These are phyloP conservation scores for Boletus huronensis DNA, from an alignment of 768 basidiomycete species.

Conservation along the genomic window DNA sequence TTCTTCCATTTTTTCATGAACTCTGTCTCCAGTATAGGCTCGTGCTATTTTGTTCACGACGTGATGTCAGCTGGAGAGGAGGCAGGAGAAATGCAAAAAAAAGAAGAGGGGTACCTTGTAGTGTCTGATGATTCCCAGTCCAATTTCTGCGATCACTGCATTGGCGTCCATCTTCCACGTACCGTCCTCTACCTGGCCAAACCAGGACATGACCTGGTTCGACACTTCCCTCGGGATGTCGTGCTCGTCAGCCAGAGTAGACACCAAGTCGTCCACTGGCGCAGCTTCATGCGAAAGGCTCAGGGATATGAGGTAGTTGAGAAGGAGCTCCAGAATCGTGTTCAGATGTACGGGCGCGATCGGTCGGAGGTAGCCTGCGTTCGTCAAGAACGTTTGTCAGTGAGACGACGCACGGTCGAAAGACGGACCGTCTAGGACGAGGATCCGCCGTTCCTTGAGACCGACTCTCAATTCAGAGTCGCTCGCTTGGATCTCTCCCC, in stretches of 20 bases:
- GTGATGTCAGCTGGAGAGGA: background rate
- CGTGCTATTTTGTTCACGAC: constrained; percentile 41
- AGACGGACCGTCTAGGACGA: constrained; percentile 61
- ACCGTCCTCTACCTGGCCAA: constrained; percentile 56
- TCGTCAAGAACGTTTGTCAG: background rate
- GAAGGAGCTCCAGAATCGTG: constrained; percentile 68
- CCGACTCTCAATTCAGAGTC: constrained; percentile 67
- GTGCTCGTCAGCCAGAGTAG: constrained; percentile 66
- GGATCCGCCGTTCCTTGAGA: constrained; percentile 64
- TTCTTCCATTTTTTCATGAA: constrained; percentile 69
- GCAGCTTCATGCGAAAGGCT: constrained; percentile 50
- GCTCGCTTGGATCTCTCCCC: constrained; percentile 73
- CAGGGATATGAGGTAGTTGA: constrained; percentile 69
- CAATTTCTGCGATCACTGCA: constrained; percentile 68
- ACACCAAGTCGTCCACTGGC: constrained; percentile 54
- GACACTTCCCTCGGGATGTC: constrained; percentile 62
- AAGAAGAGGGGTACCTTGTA: constrained; percentile 44
- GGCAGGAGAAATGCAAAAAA: background rate
- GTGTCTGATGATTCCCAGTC: constrained; percentile 65
- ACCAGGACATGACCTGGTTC: constrained; percentile 77
- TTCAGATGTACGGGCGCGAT: constrained; percentile 65
- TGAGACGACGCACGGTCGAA: background rate
- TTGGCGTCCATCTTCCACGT: constrained; percentile 66
- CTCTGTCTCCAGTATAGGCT: constrained; percentile 50
- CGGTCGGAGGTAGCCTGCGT: constrained; percentile 66